These are phyloP conservation scores for Paraphoma chrysanthemicola DNA, from an alignment of 2,329 filamentous ascomycete genomes.

Conservation along the genomic window DNA sequence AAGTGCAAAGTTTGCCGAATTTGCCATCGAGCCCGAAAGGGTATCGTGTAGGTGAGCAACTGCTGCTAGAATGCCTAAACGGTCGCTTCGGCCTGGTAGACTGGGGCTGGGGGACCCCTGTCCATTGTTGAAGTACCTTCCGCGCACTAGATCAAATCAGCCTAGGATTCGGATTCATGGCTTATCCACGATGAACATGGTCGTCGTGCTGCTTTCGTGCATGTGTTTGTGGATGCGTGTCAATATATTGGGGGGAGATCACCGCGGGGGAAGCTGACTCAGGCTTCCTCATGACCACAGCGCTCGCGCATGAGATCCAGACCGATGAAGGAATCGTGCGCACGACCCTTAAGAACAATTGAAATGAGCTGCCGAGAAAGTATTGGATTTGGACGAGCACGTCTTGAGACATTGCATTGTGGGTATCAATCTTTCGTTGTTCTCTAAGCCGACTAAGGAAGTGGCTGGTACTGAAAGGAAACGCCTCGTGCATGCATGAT, in stretches of 20 bases:
- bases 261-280: not conserved
- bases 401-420: constrained; percentile 3
- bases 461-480: constrained; percentile 13
- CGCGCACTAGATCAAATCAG: not conserved
- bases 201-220: too few relatives aligned
- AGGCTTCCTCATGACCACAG: not conserved
- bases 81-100: not conserved
- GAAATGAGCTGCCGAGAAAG: not conserved
- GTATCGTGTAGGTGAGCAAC: not conserved
- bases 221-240: not conserved
- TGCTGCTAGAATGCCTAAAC: not conserved
- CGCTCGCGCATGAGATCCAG: not conserved
- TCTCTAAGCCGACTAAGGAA: constrained; percentile 12
- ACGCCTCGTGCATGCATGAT: constrained; percentile 35
- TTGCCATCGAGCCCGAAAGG: not conserved
- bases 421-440: constrained; percentile 17
- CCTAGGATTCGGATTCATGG: not conserved
- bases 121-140: not conserved
- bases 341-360: not conserved
- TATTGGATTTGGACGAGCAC: not conserved
- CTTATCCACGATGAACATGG: too few relatives aligned
- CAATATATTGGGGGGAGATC: not conserved
- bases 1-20: not conserved
- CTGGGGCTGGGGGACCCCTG: not conserved
- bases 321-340: not conserved